Evolutionary conservation across 345 rosid species (phyloP), one percentile per base, ranked within the genome.

Genomic region (Populus pruinosa): DNA sequence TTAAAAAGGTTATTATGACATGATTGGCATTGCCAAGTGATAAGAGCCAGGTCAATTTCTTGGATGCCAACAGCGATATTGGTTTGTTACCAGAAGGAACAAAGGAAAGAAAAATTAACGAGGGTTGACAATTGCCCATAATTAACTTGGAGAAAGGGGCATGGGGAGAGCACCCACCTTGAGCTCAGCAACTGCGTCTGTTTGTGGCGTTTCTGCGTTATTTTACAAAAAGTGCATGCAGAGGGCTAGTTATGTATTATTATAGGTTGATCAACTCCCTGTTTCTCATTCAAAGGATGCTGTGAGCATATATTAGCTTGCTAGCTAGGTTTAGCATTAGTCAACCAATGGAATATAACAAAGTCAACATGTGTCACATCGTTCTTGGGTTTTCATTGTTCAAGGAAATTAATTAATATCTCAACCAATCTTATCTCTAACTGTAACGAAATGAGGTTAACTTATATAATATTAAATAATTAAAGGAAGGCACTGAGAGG

Each of bases 131-230:
- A 81, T 20, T 80, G 79, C 36, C 68, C 73, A 76, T 27, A 53
- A 53, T 53, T 75, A 67, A 70, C 81, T 71, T 73, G 77, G 64
- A 43, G 79, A 55, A 80, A 63, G 74, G 38, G 63, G 50, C 23
- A 44, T 73, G 70, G 85, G 75, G 43, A 41, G 44, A 41, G 44
- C 0, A 41, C 71, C 79, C 68, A 23, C 25, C 68, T 23, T 80
- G 81, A 86, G 81, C 77, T 88, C 88, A 83, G 85, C 88, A 82
- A 77, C 84, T 71, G 74, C 82, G 86, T 77, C 78, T 47, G 61
- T 74, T 79, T 65, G 82, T 55, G 9, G 76, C 78, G 23, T 74
- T 39, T 77, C 39, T 13, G 7, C 72, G 67, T 76, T 74, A 75
- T 85, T 75, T 63, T 75, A 72, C 73, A 81, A 38, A 81, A 81